Evolutionary conservation across 2,329 filamentous ascomycete species (phyloP).

Genomic region (Xylariaceae sp.): DNA sequence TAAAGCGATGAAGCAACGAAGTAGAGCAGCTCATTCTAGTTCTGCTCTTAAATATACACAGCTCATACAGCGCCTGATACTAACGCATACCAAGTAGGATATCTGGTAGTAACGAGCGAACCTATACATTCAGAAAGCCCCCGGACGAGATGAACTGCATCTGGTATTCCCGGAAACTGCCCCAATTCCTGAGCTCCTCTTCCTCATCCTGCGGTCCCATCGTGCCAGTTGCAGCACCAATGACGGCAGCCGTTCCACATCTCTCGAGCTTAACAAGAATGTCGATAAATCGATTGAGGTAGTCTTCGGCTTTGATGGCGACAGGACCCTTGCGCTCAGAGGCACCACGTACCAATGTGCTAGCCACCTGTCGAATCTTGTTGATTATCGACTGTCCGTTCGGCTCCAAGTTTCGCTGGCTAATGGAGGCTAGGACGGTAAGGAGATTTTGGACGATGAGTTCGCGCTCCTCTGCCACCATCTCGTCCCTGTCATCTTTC

Average conservation of each 20-base stretch:
- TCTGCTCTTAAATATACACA: conserved; percentile 18
- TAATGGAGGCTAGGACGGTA: conserved; percentile 75
- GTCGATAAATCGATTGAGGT: conserved; percentile 74
- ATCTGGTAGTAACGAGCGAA: background rate
- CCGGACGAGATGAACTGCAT: conserved; percentile 71
- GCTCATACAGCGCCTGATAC: background rate
- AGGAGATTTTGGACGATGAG: conserved; percentile 82
- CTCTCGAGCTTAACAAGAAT: conserved; percentile 77
- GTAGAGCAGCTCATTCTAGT: background rate
- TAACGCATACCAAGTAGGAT: background rate
- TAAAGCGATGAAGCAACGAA: no score
- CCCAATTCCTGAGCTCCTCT: conserved; percentile 77
- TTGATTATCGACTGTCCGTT: conserved; percentile 70
- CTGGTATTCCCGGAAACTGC: conserved; percentile 79
- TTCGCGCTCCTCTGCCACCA: conserved; percentile 78
- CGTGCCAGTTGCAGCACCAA: conserved; percentile 38
- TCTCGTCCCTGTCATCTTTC: conserved; percentile 54
- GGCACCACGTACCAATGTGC: conserved; percentile 71
- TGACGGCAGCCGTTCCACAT: conserved; percentile 52
- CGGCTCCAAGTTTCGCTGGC: conserved; percentile 84
- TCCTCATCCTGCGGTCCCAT: conserved; percentile 70
- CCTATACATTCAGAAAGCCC: conserved; percentile 50
- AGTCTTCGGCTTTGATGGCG: conserved; percentile 68
- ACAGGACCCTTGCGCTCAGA: conserved; percentile 58
- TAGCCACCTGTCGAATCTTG: conserved; percentile 85